Base-by-base conservation (phyloP, 2,329 filamentous ascomycete genomes). In the Penicillium decumbens region DNA sequence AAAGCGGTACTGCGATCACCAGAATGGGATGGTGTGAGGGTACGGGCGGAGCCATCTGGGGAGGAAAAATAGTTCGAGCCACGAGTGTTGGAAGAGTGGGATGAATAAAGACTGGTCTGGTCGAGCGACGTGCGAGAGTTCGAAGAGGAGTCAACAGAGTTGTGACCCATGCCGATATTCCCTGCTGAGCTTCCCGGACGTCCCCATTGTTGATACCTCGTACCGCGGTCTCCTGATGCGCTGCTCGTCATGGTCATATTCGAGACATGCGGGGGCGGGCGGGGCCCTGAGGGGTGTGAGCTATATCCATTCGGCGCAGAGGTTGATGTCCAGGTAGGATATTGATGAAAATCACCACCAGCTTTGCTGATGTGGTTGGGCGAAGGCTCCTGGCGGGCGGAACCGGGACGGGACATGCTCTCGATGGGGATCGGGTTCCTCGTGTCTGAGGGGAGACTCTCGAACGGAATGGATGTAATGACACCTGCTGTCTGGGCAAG, bases 381-480 rank as follows among this genome's bases (percentile, higher is more conserved):
- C 51, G 88, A 78, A 50, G 87, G 87, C 48, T 93, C 87, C 66
- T 83, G 83, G 59, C 83, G 80, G 48, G 77, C 71, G 24, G 70
- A 64, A 20, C 88, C 84, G 49, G 79, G 72, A 64, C 82, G 81
- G 43, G 86, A 84, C 38, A 89, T 75, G 65, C 87, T 88, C 40
- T 95, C 87, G 63, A 88, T 77, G 33, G 85, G 74, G 50, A 89
- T 80, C 4, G 89, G 86, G 23, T 84, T 85, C 64, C 82, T 83
- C 42, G 79, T 80, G 67, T 88, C 86, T 47, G 80, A 68, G 43
- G 79, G 68, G 27, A 85, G 77, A 62, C 76, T 83, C 60, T 95
- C 88, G 75, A 95, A 95, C 28, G 91, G 89, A 57, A 96, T 91
- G 25, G 88, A 86, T 29, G 89, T 89, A 64, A 95, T 89, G 50